Conservation (phyloP, 768 basidiomycete species). For the Lyophyllum decastes region DNA sequence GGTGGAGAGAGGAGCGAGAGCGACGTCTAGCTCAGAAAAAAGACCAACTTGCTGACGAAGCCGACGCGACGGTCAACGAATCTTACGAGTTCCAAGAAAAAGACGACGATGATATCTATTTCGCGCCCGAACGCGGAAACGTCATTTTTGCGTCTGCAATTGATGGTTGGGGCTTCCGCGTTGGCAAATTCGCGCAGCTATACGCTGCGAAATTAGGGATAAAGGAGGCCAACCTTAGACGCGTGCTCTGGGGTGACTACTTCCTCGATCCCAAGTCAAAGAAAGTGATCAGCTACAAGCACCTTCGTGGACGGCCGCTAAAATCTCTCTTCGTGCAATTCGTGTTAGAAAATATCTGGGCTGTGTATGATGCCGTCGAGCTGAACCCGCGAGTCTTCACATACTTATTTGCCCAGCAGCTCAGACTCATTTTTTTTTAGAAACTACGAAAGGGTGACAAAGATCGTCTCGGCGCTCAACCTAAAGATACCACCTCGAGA, state of each 20-base stretch:
- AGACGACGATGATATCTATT: constrained; percentile 97
- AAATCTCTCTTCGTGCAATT: constrained; percentile 98
- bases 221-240: constrained; percentile 81
- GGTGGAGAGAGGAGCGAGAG: constrained; percentile 93
- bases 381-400: constrained; percentile 77
- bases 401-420: constrained; percentile 8
- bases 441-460: constrained; percentile 84
- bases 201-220: constrained; percentile 91
- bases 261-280: constrained; percentile 97
- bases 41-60: constrained; percentile 66
- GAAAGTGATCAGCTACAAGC: constrained; percentile 87
- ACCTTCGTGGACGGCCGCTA: constrained; percentile 80
- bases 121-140: constrained; percentile 93
- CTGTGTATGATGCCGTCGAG: constrained; percentile 89
- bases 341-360: constrained; percentile 96
- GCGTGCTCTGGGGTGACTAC: constrained; percentile 96
- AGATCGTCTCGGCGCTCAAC: constrained; percentile 82
- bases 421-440: constrained; percentile 39
- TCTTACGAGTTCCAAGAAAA: constrained; percentile 84
- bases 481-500: constrained; percentile 88
- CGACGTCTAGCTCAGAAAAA: constrained; percentile 76
- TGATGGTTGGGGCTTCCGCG: constrained; percentile 96
- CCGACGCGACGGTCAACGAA: constrained; percentile 59
- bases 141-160: constrained; percentile 96
- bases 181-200: constrained; percentile 90